Percentiles rank a stretch among this genome's conserved stretches.
phyloP scores from a whole-genome alignment of 2,329 filamentous ascomycete genomes.

The Hymenoscyphus linearis region DNA sequence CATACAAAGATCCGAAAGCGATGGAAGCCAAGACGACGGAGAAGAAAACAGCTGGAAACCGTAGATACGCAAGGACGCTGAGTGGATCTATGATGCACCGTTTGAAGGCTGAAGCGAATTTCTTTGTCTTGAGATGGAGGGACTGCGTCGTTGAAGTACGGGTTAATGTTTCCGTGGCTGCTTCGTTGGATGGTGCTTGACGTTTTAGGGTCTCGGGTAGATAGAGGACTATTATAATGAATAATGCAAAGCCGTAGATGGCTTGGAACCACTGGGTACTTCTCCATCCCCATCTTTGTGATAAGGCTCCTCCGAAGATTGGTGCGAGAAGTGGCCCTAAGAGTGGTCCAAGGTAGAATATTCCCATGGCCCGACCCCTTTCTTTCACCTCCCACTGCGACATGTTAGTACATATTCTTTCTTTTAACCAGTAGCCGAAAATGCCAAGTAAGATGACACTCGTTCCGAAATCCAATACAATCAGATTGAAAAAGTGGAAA shows the following conservation, averaged over 20 bases:
- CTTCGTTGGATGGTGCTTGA: conserved; percentile 1
- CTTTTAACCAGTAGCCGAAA: too few species aligned
- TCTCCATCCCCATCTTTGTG: conserved; percentile 65
- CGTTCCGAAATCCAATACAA: too few species aligned
- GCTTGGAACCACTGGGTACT: conserved; percentile 73
- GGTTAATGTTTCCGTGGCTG: conserved; percentile 28
- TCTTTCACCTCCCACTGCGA: conserved; percentile 60
- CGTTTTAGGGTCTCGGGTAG: conserved; percentile 57
- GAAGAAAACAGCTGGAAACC: conserved; percentile 67
- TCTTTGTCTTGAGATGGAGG: conserved; percentile 50
- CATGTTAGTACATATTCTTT: too few species aligned
- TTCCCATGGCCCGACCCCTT: conserved; percentile 72
- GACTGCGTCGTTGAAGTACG: conserved; percentile 59
- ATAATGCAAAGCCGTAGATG: conserved; percentile 59
- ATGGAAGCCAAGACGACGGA: conserved; percentile 71
- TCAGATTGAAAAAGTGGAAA: too few species aligned
- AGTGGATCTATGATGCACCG: conserved; percentile 68
- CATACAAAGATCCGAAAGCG: conserved; percentile 69
- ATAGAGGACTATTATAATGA: conserved; percentile 52
- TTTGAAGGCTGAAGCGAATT: conserved; percentile 48
- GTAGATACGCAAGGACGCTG: conserved; percentile 63
- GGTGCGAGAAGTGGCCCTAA: conserved; percentile 70
- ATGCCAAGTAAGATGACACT: too few species aligned
- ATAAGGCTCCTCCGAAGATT: conserved; percentile 70
- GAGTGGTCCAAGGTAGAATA: conserved; percentile 76